Base-by-base conservation (phyloP, 2,329 filamentous ascomycete species). In the Dactylellina leptospora region DNA sequence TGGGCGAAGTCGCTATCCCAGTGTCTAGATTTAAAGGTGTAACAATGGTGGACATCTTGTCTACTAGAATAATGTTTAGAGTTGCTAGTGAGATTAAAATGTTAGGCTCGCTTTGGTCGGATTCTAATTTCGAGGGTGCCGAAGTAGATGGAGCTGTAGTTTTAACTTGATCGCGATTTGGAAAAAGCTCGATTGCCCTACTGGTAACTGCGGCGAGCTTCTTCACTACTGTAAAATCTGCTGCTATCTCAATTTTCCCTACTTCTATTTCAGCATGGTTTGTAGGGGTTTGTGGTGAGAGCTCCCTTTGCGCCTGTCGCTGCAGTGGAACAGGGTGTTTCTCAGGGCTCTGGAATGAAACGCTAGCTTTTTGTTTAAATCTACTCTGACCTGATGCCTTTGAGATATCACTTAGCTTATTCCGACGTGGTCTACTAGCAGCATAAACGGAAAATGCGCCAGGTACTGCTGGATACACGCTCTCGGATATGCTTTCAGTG, bases 361-460 rank as follows among this genome's bases (percentile, higher is more conserved):
- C 68, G 33, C 23, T 45, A 10, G 53, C 16, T 38, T 50, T 44
- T 11, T 71, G 73, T 36, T 42, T 60, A 48, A 25, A 61, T 40
- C 45, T 73, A 23, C 25, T 73, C 28, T 42, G 48, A 58, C 23
- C 75, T 73, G 10, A 78, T 66, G n/a, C 25, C 20, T 2, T 61
- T 28, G 8, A 51, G 33, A 73, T 13, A 30, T 55, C 33, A 11
- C 4, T 33, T 9, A 45, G 4, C 22, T 47, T 60, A 10, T 63
- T 71, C 22, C 58, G 23, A n/a, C 40, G 53, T 22, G 68, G 25
- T 28, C 68, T 78, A 8, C 74, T 59, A 45, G 72, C 79, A 58
- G 73, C 77, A 77, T 81, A 79, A 16, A 85, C 79, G 0, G 86
- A 89, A 77, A 89, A 89, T 1, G 87, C 83, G 0, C 87, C 87